phyloP scores from a whole-genome alignment of 139 green algal genomes.

The Picochlorum sp. region DNA sequence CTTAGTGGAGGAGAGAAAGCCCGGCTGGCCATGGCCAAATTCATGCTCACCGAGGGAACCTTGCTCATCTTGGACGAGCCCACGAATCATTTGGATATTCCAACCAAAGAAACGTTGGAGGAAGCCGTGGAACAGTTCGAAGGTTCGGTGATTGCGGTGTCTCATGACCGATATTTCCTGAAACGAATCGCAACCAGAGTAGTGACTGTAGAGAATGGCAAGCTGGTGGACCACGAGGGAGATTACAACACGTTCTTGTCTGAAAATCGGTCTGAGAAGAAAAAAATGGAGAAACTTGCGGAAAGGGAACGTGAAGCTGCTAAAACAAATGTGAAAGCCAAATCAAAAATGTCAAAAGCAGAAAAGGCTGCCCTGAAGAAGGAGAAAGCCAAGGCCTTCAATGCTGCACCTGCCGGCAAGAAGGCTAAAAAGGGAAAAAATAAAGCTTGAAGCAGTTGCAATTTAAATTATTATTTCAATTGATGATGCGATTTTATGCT shows the following conservation, averaged over 20 bases:
- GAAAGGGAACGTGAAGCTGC: conserved; percentile 52
- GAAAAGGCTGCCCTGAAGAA: conserved; percentile 76
- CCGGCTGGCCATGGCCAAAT: conserved; percentile 94
- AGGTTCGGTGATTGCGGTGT: conserved; percentile 90
- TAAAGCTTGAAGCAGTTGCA: conserved; percentile 1
- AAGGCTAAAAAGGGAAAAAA: conserved; percentile 1
- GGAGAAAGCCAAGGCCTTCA: conserved; percentile 72
- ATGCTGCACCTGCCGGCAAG: conserved; percentile 10
- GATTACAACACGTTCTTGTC: conserved; percentile 86
- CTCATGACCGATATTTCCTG: conserved; percentile 97
- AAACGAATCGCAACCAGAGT: conserved; percentile 87
- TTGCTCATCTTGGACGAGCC: conserved; percentile 93
- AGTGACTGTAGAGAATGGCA: conserved; percentile 48
- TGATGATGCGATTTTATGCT: conserved; percentile 5
- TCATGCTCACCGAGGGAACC: conserved; percentile 92
- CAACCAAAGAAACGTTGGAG: conserved; percentile 96
- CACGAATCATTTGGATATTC: conserved; percentile 99
- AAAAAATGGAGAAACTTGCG: conserved; percentile 58
- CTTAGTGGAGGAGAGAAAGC: conserved; percentile 87
- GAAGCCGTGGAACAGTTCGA: conserved; percentile 85
- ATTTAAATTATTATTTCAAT: conserved; percentile 5
- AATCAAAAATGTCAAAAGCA: conserved; percentile 85
- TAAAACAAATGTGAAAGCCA: conserved; percentile 77
- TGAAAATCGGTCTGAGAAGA: conserved; percentile 64
- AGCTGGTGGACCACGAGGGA: conserved; percentile 82